These are phyloP conservation scores for Paratinospora sagittata DNA, from an alignment of 164 flowering plant species.

Conservation along the genomic window DNA sequence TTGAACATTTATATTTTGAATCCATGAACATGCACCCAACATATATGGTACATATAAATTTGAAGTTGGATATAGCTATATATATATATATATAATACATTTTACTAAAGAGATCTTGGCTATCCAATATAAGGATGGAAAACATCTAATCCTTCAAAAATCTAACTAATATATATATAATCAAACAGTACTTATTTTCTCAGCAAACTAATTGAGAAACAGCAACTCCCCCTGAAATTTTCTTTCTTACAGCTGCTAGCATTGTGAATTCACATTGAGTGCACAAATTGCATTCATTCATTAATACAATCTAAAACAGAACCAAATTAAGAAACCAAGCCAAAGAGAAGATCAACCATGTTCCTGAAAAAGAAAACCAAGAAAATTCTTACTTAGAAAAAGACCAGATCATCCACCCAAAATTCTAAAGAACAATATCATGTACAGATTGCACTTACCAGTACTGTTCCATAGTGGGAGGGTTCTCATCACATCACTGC, in stretches of 20 bases:
- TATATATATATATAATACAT: too few relatives aligned
- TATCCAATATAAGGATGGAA: too few relatives aligned
- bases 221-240: neutral
- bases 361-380: constrained; percentile 32
- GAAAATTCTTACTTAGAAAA: constrained; percentile 3
- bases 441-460: constrained; percentile 19
- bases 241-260: neutral
- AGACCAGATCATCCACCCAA: neutral
- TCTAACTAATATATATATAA: too few relatives aligned
- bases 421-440: neutral
- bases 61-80: neutral
- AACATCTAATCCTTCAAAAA: too few relatives aligned
- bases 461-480: constrained; percentile 28
- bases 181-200: too few relatives aligned
- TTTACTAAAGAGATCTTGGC: too few relatives aligned
- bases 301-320: constrained; percentile 14
- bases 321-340: constrained; percentile 20
- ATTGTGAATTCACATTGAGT: neutral
- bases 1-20: neutral
- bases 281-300: neutral
- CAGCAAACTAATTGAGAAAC: too few relatives aligned
- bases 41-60: neutral
- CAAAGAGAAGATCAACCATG: constrained; percentile 18
- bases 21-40: neutral
- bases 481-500: constrained; percentile 14